Evolutionary conservation across 805 yeast genomes (phyloP), one percentile per base, ranked within the genome.

Genomic region (Hagleromyces aurorensis): DNA sequence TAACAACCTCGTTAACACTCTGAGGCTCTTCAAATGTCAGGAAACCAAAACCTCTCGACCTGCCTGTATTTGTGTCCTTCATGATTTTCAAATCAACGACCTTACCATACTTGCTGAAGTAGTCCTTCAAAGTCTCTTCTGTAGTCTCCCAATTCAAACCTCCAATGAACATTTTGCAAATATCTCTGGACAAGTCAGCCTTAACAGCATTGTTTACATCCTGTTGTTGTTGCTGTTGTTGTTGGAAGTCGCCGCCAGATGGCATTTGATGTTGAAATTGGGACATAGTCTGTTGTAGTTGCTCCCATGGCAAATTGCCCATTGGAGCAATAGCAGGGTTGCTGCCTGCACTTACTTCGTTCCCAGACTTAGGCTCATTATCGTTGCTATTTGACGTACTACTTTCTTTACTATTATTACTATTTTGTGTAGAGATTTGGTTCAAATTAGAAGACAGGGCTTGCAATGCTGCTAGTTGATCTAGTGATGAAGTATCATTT

Each of bases 111-210:
- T 87, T 78, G 27, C 78, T 64, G 55, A 89, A 89, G 55, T 89
- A 89, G 32, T 75, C 78, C 43, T 70, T 75, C 59, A 89, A 63
- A 19, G 80, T 74, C 40, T 86, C 94, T 51, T 89, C 97, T 9
- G 87, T 78, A 10, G 98, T 89, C 52, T 89, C 96, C 97, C 97
- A 89, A 51, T 89, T 91, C 47, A 89, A 73, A 29, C 98, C 98
- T 40, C 98, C 98, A 57, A 85, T 74, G 50, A 86, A 86, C 94
- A 86, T 82, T 54, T 86, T 86, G 32, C 94, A 93, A 41, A 77
- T 77, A 47, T 83, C 95, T 41, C 76, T 72, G 40, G 72, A 59
- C 40, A 73, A 54, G 56, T 75, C 71, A 10, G 72, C 73, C 36
- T 59, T 67, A 20, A 60, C 59, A 14, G 47, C 44, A 16, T 33